These are phyloP conservation scores for Ustilago curta DNA, from an alignment of 1,284 basidiomycete species.

Conservation along the genomic window DNA sequence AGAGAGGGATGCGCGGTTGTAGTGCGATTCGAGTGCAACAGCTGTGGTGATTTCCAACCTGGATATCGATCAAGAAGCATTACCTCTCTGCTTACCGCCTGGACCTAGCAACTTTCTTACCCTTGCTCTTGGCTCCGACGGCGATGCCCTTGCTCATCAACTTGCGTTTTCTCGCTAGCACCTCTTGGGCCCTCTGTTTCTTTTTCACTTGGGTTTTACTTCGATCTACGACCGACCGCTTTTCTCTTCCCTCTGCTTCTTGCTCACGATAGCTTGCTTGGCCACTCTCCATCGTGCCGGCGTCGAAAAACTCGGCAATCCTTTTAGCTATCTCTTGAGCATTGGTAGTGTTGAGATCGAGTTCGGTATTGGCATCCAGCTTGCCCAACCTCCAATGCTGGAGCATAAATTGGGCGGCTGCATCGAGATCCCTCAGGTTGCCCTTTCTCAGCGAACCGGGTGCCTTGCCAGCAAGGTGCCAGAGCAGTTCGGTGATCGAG, in stretches of 20 bases:
- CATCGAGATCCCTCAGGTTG: slow-evolving; percentile 53
- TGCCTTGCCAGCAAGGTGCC: slow-evolving; percentile 53
- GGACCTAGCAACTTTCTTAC: neutral
- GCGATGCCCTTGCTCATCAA: slow-evolving; percentile 36
- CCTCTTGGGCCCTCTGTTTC: slow-evolving; percentile 19
- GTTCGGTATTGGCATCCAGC: slow-evolving; percentile 51
- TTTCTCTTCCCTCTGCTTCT: neutral
- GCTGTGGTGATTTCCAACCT: too few species aligned
- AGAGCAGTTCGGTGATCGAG: slow-evolving; percentile 45
- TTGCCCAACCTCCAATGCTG: slow-evolving; percentile 62
- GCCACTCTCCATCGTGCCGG: neutral
- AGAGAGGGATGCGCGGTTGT: neutral
- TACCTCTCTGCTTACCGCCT: too few species aligned
- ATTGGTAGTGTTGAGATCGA: slow-evolving; percentile 55
- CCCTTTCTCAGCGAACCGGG: slow-evolving; percentile 61
- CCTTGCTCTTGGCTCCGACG: slow-evolving; percentile 5
- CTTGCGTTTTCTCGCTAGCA: slow-evolving; percentile 24
- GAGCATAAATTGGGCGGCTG: slow-evolving; percentile 61
- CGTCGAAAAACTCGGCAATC: slow-evolving; percentile 12
- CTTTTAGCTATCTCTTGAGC: neutral
- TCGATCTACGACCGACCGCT: neutral
- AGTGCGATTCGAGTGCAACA: neutral
- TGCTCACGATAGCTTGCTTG: neutral
- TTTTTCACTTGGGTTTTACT: slow-evolving; percentile 40
- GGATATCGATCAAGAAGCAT: too few species aligned